Conservation (phyloP, 164 flowering plant species). For the Annona cherimola region DNA sequence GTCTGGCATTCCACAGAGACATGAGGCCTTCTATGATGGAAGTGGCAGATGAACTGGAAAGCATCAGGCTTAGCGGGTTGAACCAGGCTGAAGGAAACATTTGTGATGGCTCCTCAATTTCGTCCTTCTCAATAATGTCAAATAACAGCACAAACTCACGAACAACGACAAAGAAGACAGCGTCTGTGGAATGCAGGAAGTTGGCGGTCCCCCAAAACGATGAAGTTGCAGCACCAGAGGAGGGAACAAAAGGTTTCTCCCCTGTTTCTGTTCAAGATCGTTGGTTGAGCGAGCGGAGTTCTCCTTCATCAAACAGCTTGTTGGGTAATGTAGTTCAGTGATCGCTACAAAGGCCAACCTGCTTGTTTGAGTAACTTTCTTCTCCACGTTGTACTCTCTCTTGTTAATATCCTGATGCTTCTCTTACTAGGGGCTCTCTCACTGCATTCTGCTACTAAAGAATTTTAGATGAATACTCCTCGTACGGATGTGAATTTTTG, state of each 20-base stretch:
- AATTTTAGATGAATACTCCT: not conserved
- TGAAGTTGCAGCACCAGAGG: slow-evolving; percentile 22
- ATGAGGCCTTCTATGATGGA: slow-evolving; percentile 91
- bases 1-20: slow-evolving; percentile 80
- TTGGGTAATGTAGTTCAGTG: slow-evolving; percentile 42
- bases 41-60: slow-evolving; percentile 72
- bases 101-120: slow-evolving; percentile 20
- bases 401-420: not conserved
- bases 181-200: slow-evolving; percentile 12
- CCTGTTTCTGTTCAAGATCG: slow-evolving; percentile 75
- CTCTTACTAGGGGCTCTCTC: not conserved
- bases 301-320: slow-evolving; percentile 83
- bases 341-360: slow-evolving; percentile 12
- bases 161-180: slow-evolving; percentile 14
- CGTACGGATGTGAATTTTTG: not conserved
- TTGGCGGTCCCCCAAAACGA: slow-evolving; percentile 24
- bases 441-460: not conserved
- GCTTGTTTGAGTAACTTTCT: not conserved
- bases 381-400: not conserved
- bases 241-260: slow-evolving; percentile 44
- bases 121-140: slow-evolving; percentile 33
- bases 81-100: slow-evolving; percentile 22
- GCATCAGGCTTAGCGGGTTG: slow-evolving; percentile 38
- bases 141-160: slow-evolving; percentile 34
- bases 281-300: slow-evolving; percentile 81